Evolutionary conservation across 768 basidiomycete genomes (phyloP).

Genomic region (Neoboletus subvelutipes): DNA sequence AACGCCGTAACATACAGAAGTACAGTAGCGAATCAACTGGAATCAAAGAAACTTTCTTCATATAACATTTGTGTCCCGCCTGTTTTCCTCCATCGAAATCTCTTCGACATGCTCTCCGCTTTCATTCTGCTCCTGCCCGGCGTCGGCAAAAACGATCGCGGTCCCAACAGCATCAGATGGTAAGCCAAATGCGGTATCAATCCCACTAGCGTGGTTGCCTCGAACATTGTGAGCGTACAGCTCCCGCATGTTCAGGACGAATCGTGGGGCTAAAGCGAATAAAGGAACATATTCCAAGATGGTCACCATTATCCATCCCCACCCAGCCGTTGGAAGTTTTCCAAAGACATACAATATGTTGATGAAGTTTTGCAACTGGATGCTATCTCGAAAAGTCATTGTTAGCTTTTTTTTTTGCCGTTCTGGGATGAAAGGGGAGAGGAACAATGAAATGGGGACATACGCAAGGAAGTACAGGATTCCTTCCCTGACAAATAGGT

Average conservation of each 20-base stretch:
- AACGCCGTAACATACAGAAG: too few relatives aligned
- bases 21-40: too few relatives aligned
- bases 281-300: not conserved
- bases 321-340: not conserved
- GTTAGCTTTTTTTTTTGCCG: not conserved
- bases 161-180: not conserved
- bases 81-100: not conserved
- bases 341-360: not conserved
- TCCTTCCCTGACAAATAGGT: not conserved
- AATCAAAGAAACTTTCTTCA: not conserved
- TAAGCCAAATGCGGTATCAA: conserved; percentile 8
- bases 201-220: not conserved
- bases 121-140: not conserved
- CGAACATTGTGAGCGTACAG: not conserved
- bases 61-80: not conserved
- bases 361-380: not conserved
- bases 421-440: not conserved
- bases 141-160: not conserved
- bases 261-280: not conserved
- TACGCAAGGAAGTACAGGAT: not conserved
- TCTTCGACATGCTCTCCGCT: not conserved
- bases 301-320: not conserved
- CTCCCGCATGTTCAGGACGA: conserved; percentile 7
- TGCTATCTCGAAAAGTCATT: not conserved
- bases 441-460: not conserved